Conservation (phyloP, 164 flowering plant genomes). For the Annona squamosa region DNA sequence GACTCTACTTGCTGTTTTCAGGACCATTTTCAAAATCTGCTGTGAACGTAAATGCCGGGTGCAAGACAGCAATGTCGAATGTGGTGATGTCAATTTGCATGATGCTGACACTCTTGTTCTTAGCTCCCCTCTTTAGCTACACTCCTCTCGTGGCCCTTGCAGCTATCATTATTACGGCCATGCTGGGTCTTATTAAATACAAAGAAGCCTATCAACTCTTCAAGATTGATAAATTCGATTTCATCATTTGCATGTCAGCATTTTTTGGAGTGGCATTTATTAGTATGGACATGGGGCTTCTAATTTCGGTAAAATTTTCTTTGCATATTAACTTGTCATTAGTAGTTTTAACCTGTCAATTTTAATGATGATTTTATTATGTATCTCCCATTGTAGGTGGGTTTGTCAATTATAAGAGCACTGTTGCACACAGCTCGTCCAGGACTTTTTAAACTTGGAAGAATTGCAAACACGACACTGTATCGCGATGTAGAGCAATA, state of each 20-base stretch:
- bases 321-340: neutral
- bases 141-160: conserved; percentile 89
- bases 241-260: conserved; percentile 62
- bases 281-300: conserved; percentile 73
- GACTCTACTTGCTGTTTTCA: conserved; percentile 18
- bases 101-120: conserved; percentile 59
- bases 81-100: conserved; percentile 61
- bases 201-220: conserved; percentile 43
- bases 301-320: conserved; percentile 44
- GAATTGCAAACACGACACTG: conserved; percentile 34
- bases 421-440: conserved; percentile 77
- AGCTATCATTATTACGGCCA: conserved; percentile 80
- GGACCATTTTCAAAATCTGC: conserved; percentile 95
- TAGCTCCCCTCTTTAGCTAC: conserved; percentile 79
- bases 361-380: neutral
- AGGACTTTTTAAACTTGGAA: conserved; percentile 54
- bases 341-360: neutral
- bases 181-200: conserved; percentile 75
- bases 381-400: conserved; percentile 38
- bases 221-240: conserved; percentile 84
- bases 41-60: conserved; percentile 74
- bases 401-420: conserved; percentile 47
- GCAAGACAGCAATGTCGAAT: conserved; percentile 63
- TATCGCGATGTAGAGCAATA: conserved; percentile 67
- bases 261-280: conserved; percentile 66